A percentile compares a stretch with the other conserved stretches of the same genome.
Evolutionary conservation across 2,329 filamentous ascomycete species (phyloP).

Genomic region (Xylaria sp.): DNA sequence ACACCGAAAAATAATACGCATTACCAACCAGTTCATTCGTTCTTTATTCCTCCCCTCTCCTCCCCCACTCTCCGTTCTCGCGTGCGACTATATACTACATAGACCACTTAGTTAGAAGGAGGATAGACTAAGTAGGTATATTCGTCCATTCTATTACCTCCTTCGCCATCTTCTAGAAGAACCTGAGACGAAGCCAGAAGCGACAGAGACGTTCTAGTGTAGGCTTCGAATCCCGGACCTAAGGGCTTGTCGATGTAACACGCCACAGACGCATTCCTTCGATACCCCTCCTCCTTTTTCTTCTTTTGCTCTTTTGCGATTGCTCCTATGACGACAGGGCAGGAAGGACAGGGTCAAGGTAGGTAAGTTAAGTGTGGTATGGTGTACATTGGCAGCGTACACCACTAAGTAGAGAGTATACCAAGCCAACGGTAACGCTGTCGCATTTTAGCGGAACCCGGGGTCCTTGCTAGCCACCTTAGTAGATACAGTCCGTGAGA

Average conservation of each 20-base stretch:
- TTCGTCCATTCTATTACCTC: neutral
- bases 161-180: constrained; percentile 16
- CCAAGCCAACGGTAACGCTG: constrained; percentile 32
- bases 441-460: constrained; percentile 29
- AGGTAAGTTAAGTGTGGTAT: neutral
- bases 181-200: constrained; percentile 19
- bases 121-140: neutral
- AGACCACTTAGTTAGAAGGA: neutral
- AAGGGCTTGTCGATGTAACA: neutral
- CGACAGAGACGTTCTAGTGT: neutral
- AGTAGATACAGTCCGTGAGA: neutral
- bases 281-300: neutral
- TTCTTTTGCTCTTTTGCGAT: neutral
- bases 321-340: neutral
- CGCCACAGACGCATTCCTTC: neutral
- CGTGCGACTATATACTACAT: neutral
- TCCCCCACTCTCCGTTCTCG: neutral
- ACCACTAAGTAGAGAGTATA: neutral
- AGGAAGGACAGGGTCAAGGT: neutral
- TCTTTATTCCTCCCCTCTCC: neutral
- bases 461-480: neutral
- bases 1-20: neutral
- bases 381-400: neutral
- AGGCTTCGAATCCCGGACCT: neutral
- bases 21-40: neutral